Base-by-base conservation (phyloP, 2,329 filamentous ascomycete species). In the Hymenoscyphus linearis region DNA sequence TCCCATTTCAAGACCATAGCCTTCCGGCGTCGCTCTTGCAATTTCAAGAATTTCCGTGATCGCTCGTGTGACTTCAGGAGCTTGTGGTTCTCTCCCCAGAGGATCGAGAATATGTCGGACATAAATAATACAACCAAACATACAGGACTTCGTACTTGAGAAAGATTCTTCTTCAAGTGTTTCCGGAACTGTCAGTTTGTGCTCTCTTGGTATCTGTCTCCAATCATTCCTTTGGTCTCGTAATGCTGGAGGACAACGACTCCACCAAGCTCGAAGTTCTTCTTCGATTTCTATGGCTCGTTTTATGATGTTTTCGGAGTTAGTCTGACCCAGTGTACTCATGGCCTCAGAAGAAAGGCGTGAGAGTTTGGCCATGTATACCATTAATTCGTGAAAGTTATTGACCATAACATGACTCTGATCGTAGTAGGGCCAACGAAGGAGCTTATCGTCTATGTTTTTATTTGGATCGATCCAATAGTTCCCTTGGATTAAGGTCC, bases 1-100 rank as follows among this genome's bases (percentile, higher is more conserved):
- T 2, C 69, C 70, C 69, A 72, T 71, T 52, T 72, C 69, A 14
- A 72, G 57, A 3, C 70, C 70, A 62, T 69, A 70, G 3, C 70
- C 70, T 31, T 70, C 65, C 1, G 70, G 70, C 3, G 66, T 72
- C 53, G 71, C 69, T 13, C 62, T 62, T 14, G 67, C 69, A 61
- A 71, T 70, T 13, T 71, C 66, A 9, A 72, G 55, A 40, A 72
- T 67, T 44, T 66, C 65, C 9, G 58, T 65, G 25, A 72, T 62
- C 5, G 69, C 68, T 16, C 68, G 64, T 14, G 58, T 62, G 27
- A 71, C 68, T 34, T 69, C 67, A 25, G 59, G 58, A 7, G 60
- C 60, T 27, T 67, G 64, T 13, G 64, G 64, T 16, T 67, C 53
- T 16, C 35, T 53, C 5, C 68, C 66, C 1, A 68, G 27, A 14